phyloP scores from a whole-genome alignment of 805 yeast genomes.

The Blastobotrys terrestris region DNA sequence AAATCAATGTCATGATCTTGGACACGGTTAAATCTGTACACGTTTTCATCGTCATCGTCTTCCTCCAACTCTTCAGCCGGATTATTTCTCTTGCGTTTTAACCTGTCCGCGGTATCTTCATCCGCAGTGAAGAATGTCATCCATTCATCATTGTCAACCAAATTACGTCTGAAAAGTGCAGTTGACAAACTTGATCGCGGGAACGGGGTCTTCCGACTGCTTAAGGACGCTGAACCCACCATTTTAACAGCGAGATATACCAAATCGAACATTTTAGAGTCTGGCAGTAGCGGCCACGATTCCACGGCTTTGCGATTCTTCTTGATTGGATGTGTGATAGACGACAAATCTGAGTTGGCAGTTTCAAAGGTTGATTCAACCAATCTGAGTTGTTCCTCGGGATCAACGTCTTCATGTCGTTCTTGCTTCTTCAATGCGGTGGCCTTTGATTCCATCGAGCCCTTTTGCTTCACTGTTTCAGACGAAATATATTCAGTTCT shows the following conservation, averaged over 20 bases:
- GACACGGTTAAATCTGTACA: conserved; percentile 52
- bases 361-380: conserved; percentile 76
- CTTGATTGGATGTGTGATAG: conserved; percentile 72
- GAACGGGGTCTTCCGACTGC: conserved; percentile 19
- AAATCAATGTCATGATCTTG: conserved; percentile 77
- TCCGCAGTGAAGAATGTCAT: conserved; percentile 57
- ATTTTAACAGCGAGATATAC: conserved; percentile 36
- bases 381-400: conserved; percentile 55
- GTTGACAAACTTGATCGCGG: conserved; percentile 27
- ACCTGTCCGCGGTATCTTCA: conserved; percentile 34
- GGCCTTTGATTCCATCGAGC: conserved; percentile 21
- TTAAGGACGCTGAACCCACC: conserved; percentile 43
- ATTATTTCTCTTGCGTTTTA: conserved; percentile 42
- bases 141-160: conserved; percentile 69
- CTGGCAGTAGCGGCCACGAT: conserved; percentile 81
- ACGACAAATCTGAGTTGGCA: conserved; percentile 40
- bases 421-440: conserved; percentile 17
- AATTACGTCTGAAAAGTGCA: conserved; percentile 66
- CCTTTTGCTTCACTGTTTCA: conserved; percentile 35
- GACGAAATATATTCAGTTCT: conserved; percentile 90
- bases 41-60: conserved; percentile 37
- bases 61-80: conserved; percentile 35
- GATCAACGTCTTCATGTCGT: conserved; percentile 36
- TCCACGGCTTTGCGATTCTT: conserved; percentile 65
- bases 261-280: conserved; percentile 84